Evolutionary conservation across 225 moss, liverwort and hornwort species (phyloP).

Genomic region (Bryum argenteum): DNA sequence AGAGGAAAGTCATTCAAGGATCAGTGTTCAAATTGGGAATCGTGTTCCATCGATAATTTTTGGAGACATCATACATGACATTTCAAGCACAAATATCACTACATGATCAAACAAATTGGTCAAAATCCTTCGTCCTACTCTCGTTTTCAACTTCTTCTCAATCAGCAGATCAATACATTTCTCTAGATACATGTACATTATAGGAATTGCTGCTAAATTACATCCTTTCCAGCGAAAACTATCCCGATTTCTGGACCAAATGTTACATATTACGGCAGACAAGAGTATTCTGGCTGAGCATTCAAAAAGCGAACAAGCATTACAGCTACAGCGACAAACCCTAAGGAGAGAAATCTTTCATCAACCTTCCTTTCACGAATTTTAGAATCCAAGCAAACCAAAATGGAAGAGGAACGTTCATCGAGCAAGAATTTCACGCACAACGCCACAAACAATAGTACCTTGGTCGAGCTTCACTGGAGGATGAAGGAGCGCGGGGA

Average conservation of each 20-base stretch:
- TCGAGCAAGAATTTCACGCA: background rate
- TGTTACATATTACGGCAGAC: background rate
- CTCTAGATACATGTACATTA: conserved; percentile 1
- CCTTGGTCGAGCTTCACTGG: conserved; percentile 46
- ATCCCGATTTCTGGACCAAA: background rate
- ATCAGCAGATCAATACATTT: conserved; percentile 7
- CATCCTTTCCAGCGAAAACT: background rate
- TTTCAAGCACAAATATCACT: no score
- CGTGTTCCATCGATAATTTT: no score
- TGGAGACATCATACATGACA: no score
- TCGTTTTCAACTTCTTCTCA: conserved; percentile 20
- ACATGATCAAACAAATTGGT: no score
- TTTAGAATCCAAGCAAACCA: background rate
- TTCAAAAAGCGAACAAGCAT: background rate
- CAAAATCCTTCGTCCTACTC: background rate
- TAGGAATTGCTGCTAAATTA: background rate
- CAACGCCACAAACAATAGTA: conserved; percentile 2
- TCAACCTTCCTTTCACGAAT: background rate
- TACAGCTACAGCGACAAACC: background rate
- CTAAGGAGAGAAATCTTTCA: background rate
- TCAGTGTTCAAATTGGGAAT: no score
- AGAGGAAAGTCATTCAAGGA: no score
- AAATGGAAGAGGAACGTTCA: background rate
- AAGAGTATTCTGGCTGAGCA: background rate
- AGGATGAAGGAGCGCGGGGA: conserved; percentile 45